These are phyloP conservation scores for Acrasis kona DNA, from an alignment of 78 protist genomes.

Conservation along the genomic window DNA sequence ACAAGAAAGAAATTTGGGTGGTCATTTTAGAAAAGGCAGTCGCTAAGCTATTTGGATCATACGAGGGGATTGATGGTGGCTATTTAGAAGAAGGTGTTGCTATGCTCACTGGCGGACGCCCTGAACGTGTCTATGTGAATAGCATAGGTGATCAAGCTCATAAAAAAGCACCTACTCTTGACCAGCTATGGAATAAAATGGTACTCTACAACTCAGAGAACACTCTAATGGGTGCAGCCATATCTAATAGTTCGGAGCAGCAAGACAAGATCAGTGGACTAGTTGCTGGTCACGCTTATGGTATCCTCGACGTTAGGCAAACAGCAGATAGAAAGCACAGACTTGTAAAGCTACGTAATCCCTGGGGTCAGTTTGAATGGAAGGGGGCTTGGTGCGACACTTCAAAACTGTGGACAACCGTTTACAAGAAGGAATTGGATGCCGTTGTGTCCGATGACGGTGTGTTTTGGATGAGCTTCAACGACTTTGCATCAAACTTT, in stretches of 20 bases:
- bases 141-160: neutral
- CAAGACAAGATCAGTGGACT: neutral
- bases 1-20: constrained; percentile 22
- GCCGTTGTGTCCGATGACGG: too few species aligned
- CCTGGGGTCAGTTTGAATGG: constrained; percentile 59
- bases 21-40: constrained; percentile 49
- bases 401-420: constrained; percentile 32
- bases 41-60: constrained; percentile 39
- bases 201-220: neutral
- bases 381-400: constrained; percentile 38
- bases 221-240: neutral
- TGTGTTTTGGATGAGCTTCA: too few species aligned
- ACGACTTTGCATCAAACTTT: too few species aligned
- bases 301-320: constrained; percentile 12
- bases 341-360: constrained; percentile 31
- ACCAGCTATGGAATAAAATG: constrained; percentile 11
- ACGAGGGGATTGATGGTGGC: constrained; percentile 17
- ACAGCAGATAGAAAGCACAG: neutral
- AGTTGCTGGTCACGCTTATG: constrained; percentile 35
- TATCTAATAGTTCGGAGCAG: neutral
- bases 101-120: constrained; percentile 23
- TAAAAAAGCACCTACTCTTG: neutral
- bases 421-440: constrained; percentile 16
- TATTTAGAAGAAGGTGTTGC: neutral
- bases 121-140: too few species aligned